Percentiles rank a stretch among this genome's conserved stretches.
Conservation (phyloP, 2,329 filamentous ascomycete genomes). For the Pseudogymnoascus sp. region DNA sequence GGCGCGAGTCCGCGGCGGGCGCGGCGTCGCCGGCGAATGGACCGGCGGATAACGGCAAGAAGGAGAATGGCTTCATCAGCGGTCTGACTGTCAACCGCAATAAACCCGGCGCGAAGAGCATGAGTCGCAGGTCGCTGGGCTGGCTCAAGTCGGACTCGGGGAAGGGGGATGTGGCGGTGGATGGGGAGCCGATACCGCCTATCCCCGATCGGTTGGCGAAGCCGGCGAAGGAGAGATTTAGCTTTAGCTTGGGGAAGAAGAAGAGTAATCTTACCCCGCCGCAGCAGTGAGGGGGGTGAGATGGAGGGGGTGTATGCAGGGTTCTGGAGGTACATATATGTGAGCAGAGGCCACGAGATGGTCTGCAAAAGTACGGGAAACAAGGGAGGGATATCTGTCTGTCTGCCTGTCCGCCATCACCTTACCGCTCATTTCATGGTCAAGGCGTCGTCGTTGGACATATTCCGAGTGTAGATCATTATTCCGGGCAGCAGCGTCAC, state of each 20-base stretch:
- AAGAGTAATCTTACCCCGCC: slow-evolving; percentile 51
- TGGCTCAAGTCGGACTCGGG: slow-evolving; percentile 32
- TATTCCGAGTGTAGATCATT: not conserved
- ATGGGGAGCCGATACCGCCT: slow-evolving; percentile 22
- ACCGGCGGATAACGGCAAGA: slow-evolving; percentile 11
- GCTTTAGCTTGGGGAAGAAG: slow-evolving; percentile 60
- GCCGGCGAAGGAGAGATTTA: slow-evolving; percentile 55
- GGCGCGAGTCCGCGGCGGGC: slow-evolving; percentile 41
- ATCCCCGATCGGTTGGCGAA: slow-evolving; percentile 41
- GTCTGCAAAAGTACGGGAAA: too few species aligned
- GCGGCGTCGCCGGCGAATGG: not conserved
- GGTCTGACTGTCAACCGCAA: slow-evolving; percentile 40
- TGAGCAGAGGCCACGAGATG: not conserved
- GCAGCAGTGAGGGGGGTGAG: not conserved
- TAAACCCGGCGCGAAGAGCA: slow-evolving; percentile 66
- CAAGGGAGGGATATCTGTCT: not conserved
- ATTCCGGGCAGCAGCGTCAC: not conserved
- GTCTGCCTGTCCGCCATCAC: not conserved
- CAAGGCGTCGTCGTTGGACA: not conserved
- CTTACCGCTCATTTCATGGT: not conserved
- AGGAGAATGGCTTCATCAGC: slow-evolving; percentile 44
- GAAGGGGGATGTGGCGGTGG: slow-evolving; percentile 18
- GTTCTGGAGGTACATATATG: too few species aligned
- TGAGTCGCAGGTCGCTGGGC: slow-evolving; percentile 68
- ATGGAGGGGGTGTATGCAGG: too few species aligned